Conservation (phyloP, 1,139 yeast genomes). For the Scheffersomyces segobiensis region DNA sequence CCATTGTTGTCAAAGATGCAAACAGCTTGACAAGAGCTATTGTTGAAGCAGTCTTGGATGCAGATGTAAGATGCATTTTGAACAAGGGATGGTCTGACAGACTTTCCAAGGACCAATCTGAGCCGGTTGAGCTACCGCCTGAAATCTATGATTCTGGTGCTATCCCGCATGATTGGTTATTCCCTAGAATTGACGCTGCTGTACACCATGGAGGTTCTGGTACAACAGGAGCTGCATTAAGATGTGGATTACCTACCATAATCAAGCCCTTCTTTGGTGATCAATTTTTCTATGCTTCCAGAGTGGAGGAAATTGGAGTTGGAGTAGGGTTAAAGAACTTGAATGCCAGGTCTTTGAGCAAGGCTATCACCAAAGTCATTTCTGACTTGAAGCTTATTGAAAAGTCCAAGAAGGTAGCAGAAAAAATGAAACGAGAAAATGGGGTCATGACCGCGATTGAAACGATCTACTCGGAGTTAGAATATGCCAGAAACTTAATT, state of each 20-base stretch:
- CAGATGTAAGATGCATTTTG: conserved; percentile 82
- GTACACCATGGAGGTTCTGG: conserved; percentile 99
- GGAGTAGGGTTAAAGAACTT: conserved; percentile 73
- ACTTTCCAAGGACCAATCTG: conserved; percentile 30
- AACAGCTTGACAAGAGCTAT: conserved; percentile 74
- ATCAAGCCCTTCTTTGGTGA: conserved; percentile 96
- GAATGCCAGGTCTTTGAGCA: conserved; percentile 59
- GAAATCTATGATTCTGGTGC: conserved; percentile 69
- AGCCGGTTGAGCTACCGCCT: conserved; percentile 58
- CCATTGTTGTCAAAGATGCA: conserved; percentile 87
- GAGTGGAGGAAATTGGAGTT: conserved; percentile 89
- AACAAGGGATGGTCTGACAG: conserved; percentile 97
- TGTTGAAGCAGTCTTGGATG: conserved; percentile 70
- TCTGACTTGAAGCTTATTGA: conserved; percentile 65
- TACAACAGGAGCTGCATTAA: conserved; percentile 87
- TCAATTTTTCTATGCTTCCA: conserved; percentile 84
- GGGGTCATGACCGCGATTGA: conserved; percentile 82
- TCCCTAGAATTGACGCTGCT: conserved; percentile 85
- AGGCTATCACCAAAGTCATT: conserved; percentile 69
- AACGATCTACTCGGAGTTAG: conserved; percentile 73
- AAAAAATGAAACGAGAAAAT: conserved; percentile 62
- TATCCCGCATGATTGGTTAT: conserved; percentile 93
- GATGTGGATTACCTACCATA: conserved; percentile 86
- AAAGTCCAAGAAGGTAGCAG: conserved; percentile 64
- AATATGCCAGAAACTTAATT: conserved; percentile 64